Conservation (phyloP, 1,139 yeast species). For the Taiozyma sp. region DNA sequence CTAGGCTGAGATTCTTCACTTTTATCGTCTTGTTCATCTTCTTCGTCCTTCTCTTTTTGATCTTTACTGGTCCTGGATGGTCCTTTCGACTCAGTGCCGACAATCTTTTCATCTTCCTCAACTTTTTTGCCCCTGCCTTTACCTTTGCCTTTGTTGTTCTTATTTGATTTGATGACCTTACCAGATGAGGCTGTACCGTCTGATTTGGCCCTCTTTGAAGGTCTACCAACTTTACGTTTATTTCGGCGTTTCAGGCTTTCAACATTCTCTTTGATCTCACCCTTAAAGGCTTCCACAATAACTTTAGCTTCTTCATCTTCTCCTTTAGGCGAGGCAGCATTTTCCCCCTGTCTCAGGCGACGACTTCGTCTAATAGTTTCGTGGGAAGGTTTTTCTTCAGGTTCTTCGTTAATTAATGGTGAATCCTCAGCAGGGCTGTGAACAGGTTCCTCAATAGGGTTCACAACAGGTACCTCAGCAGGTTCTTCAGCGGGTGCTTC, state of each 20-base stretch:
- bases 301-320: background rate
- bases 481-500: background rate
- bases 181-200: background rate
- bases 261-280: background rate
- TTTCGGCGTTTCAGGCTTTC: background rate
- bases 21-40: background rate
- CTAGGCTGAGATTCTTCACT: background rate
- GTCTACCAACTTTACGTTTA: background rate
- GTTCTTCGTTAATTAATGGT: background rate
- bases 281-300: background rate
- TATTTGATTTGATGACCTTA: background rate
- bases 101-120: background rate
- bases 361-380: background rate
- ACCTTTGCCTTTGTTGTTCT: background rate
- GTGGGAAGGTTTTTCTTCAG: background rate
- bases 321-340: background rate
- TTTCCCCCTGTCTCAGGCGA: background rate
- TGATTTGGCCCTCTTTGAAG: slow-evolving; percentile 5
- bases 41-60: background rate
- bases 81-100: background rate
- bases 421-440: background rate
- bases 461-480: background rate
- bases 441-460: background rate
- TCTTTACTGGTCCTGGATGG: background rate
- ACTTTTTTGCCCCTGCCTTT: slow-evolving; percentile 1